phyloP scores from a whole-genome alignment of 371 early-diverging fungal genomes.

The Mortierella sp. region DNA sequence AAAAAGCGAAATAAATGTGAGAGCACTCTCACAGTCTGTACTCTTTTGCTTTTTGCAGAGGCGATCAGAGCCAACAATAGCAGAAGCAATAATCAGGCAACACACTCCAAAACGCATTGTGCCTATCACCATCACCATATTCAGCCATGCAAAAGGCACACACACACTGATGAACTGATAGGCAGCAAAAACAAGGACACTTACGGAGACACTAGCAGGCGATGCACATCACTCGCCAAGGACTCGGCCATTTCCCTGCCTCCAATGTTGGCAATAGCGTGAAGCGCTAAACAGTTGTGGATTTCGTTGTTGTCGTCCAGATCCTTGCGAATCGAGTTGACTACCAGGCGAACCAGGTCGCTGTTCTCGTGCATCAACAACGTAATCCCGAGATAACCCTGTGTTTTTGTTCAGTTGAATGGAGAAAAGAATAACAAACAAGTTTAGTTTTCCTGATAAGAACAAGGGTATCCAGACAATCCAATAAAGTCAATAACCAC shows the following conservation, averaged over 20 bases:
- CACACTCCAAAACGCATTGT: neutral
- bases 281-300: conserved; percentile 92
- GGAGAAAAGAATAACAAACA: neutral
- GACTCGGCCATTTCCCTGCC: conserved; percentile 93
- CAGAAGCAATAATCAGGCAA: neutral
- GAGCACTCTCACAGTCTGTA: neutral
- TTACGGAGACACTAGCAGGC: conserved; percentile 87
- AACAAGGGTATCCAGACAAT: neutral
- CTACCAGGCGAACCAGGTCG: conserved; percentile 86
- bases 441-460: neutral
- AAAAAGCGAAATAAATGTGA: conserved; percentile 4
- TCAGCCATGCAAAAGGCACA: neutral
- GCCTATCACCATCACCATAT: neutral
- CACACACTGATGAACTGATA: neutral
- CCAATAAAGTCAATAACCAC: neutral
- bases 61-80: conserved; percentile 10
- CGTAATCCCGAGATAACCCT: conserved; percentile 97
- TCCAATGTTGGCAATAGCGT: conserved; percentile 96
- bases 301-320: conserved; percentile 92
- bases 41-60: neutral
- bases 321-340: conserved; percentile 92
- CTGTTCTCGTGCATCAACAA: conserved; percentile 90
- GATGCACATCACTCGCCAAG: conserved; percentile 87
- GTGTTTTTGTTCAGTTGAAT: conserved; percentile 1
- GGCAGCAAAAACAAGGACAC: conserved; percentile 39